Evolutionary conservation across 169 alveolate species (phyloP).

Genomic region (Eimeria maxima): DNA sequence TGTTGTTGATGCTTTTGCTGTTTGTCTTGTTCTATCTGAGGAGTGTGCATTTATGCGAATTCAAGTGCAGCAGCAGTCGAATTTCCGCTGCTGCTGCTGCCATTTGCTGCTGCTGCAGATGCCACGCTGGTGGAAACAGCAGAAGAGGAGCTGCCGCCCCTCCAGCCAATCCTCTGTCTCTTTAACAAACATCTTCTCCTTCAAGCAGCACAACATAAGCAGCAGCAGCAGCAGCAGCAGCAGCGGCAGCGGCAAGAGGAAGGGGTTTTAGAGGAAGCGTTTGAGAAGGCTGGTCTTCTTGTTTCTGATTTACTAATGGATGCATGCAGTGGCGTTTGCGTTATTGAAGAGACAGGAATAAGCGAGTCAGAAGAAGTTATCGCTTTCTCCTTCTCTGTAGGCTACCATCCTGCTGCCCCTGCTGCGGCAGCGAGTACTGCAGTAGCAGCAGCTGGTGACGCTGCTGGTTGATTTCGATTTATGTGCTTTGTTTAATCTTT

Average conservation of each 20-base stretch:
- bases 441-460: too few species aligned
- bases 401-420: not conserved
- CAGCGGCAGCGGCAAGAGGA: not conserved
- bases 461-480: not conserved
- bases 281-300: not conserved
- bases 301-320: not conserved
- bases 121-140: not conserved
- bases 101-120: not conserved
- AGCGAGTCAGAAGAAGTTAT: not conserved
- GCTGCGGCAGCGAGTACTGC: not conserved
- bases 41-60: not conserved
- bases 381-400: constrained; percentile 4
- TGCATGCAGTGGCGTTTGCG: not conserved
- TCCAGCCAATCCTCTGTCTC: constrained; percentile 3
- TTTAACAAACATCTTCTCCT: constrained; percentile 10
- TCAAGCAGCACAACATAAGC: too few species aligned
- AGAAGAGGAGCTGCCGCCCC: not conserved
- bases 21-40: not conserved
- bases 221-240: constrained; percentile 23
- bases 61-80: not conserved
- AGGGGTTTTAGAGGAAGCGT: not conserved
- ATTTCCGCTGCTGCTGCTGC: too few species aligned
- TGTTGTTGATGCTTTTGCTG: not conserved
- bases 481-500: too few species aligned
- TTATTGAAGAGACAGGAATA: not conserved